Conservation (phyloP, 805 yeast species). For the Scheffersomyces ergatensis region DNA sequence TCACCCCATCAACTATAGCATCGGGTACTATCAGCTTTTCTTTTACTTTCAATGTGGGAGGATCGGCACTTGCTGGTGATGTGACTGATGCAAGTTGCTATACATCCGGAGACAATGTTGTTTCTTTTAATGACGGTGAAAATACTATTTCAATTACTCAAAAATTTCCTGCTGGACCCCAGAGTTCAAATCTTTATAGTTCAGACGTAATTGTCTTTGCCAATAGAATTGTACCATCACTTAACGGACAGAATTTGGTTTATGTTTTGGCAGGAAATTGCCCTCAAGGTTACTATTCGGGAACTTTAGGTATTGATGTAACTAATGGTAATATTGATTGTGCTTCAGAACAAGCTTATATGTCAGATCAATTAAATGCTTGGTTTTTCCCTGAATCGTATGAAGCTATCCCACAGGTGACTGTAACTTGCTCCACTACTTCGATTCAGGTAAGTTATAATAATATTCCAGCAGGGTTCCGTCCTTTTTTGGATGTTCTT, state of each 20-base stretch:
- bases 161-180: slow-evolving; percentile 5
- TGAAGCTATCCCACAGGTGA: background rate
- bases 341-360: background rate
- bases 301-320: background rate
- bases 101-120: slow-evolving; percentile 16
- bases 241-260: slow-evolving; percentile 8
- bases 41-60: slow-evolving; percentile 19
- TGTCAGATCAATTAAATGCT: background rate
- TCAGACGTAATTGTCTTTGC: background rate
- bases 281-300: background rate
- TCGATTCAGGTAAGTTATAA: background rate
- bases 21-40: slow-evolving; percentile 19
- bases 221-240: slow-evolving; percentile 11
- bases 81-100: slow-evolving; percentile 14
- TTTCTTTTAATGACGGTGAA: slow-evolving; percentile 14
- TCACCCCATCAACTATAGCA: slow-evolving; percentile 9
- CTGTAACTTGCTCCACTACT: background rate
- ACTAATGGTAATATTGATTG: background rate
- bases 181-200: slow-evolving; percentile 4
- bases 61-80: slow-evolving; percentile 12
- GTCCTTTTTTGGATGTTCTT: background rate
- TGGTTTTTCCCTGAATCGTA: background rate
- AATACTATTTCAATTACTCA: slow-evolving; percentile 9
- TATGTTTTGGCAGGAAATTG: slow-evolving; percentile 10
- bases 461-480: background rate